Evolutionary conservation across 305 asterid genomes (phyloP).

Genomic region (Solanum hybrid): DNA sequence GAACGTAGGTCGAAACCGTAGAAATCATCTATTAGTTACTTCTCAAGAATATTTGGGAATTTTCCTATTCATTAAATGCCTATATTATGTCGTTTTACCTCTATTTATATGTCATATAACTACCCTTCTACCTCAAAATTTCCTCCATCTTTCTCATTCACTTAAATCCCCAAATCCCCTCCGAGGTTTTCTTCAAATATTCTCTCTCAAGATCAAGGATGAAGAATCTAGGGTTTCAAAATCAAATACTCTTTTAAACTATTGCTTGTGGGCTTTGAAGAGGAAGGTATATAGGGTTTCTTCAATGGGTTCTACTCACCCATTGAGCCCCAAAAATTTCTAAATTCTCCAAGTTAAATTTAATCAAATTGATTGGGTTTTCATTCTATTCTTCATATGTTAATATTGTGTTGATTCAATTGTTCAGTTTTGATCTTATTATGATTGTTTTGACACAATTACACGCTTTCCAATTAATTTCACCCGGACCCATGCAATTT

Average conservation of each 20-base stretch:
- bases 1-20: background rate
- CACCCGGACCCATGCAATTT: background rate
- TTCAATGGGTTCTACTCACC: background rate
- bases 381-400: background rate
- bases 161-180: background rate
- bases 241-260: too few species aligned
- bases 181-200: background rate
- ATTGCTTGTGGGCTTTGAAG: background rate
- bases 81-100: background rate
- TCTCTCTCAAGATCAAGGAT: background rate
- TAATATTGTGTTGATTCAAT: background rate
- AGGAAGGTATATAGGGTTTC: background rate
- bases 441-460: background rate
- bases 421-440: background rate
- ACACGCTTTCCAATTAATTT: background rate
- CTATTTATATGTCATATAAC: background rate
- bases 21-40: background rate
- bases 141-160: background rate
- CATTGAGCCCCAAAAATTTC: background rate
- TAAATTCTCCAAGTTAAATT: background rate
- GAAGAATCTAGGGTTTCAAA: background rate
- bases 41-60: background rate
- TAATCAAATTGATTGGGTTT: background rate
- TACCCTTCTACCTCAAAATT: background rate
- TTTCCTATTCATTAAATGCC: background rate